phyloP scores from a whole-genome alignment of 495 filamentous ascomycete species.

The Hypoxylon subgilvum region DNA sequence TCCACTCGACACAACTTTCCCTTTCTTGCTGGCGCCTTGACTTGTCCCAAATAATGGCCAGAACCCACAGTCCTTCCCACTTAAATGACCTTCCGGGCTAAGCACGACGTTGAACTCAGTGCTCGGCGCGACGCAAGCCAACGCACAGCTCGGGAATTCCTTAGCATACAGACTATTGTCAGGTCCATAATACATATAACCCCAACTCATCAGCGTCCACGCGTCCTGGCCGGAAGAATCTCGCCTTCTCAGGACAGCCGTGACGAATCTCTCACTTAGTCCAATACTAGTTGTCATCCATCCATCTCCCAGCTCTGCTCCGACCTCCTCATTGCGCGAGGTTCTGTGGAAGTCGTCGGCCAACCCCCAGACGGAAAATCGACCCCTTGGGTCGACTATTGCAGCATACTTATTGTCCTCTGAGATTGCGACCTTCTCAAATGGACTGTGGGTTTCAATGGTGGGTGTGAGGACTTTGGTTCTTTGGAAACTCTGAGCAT shows the following conservation, averaged over 20 bases:
- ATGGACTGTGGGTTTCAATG: not conserved
- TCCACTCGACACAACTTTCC: not conserved
- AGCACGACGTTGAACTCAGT: constrained; percentile 1
- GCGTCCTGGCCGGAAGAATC: not conserved
- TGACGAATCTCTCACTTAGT: not conserved
- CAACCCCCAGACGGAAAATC: not conserved
- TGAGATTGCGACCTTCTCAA: constrained; percentile 1
- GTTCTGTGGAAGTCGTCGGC: not conserved
- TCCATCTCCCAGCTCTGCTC: not conserved
- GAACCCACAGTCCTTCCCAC: not conserved
- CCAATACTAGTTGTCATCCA: constrained; percentile 4
- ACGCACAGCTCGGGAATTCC: not conserved
- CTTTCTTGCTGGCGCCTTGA: constrained; percentile 1
- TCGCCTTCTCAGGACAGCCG: not conserved
- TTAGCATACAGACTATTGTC: not conserved
- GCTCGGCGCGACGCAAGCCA: constrained; percentile 4
- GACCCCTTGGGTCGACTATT: not conserved
- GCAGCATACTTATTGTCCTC: not conserved
- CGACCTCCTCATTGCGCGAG: not conserved
- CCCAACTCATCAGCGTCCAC: constrained; percentile 1
- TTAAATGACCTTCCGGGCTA: not conserved
- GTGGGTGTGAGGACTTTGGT: not conserved
- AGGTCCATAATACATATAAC: not conserved
- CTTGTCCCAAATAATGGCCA: not conserved
- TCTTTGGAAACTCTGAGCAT: not conserved